Evolutionary conservation across 805 yeast species (phyloP).

Genomic region (Candida cerambycidarum): DNA sequence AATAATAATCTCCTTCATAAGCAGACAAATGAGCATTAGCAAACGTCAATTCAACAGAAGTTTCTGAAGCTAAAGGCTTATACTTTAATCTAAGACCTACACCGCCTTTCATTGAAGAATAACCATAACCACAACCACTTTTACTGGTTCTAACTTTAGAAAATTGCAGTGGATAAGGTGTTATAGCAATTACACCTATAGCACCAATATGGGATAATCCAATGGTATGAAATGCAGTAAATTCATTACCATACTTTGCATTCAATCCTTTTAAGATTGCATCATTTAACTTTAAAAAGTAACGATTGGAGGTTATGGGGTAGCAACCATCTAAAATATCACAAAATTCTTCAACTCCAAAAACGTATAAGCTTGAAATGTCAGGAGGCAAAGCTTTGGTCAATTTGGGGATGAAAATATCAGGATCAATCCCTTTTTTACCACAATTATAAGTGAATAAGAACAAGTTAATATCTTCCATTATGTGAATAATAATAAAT

Average conservation of each 20-base stretch:
- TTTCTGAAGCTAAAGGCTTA: constrained; percentile 19
- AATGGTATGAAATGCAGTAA: constrained; percentile 39
- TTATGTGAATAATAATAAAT: not conserved
- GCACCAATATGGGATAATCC: constrained; percentile 54
- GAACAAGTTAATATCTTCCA: constrained; percentile 20
- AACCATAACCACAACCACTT: constrained; percentile 55
- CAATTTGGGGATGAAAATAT: constrained; percentile 28
- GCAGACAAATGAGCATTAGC: constrained; percentile 76
- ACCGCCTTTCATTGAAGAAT: constrained; percentile 74
- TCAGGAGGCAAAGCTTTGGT: constrained; percentile 26
- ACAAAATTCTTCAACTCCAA: constrained; percentile 69
- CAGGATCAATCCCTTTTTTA: constrained; percentile 40
- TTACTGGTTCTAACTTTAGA: constrained; percentile 25
- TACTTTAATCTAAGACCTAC: constrained; percentile 56
- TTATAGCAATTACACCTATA: constrained; percentile 52
- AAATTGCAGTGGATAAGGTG: constrained; percentile 40
- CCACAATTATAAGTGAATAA: constrained; percentile 59
- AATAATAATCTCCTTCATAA: constrained; percentile 59
- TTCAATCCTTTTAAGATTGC: constrained; percentile 34
- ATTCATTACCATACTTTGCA: constrained; percentile 27
- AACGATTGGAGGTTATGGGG: constrained; percentile 31
- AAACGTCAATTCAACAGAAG: constrained; percentile 51
- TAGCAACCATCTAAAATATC: constrained; percentile 55
- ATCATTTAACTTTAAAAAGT: constrained; percentile 37
- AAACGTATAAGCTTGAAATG: constrained; percentile 49